Base-by-base conservation (phyloP, 257 asterid genomes). In the Fraxinus quadrangulata region DNA sequence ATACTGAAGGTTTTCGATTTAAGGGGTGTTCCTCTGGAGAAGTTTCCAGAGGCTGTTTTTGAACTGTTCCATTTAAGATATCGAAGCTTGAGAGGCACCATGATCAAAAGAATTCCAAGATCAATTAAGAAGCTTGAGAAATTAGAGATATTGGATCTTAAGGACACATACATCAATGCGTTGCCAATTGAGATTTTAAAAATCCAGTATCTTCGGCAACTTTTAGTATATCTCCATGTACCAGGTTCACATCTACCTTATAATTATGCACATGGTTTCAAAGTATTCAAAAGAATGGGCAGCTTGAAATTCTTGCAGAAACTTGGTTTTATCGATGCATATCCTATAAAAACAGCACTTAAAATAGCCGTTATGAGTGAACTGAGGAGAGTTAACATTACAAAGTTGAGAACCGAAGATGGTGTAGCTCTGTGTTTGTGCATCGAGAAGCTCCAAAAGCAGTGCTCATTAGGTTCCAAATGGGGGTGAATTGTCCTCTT, bases 111-210 rank as follows among this genome's bases (percentile, higher is more conserved):
- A 7, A 31, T 81, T 37, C 75, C 81, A 0, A 70, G 63, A 45
- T 74, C 74, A 23, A 74, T 82, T 0, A 21, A 28, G 54, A 82
- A 61, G 28, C 83, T 82, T 16, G 36, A 40, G 47, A 75, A 74
- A 21, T 72, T 78, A 7, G 80, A 82, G 72, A 45, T 75, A 13
- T 75, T 78, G n/a, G 80, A 78, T 66, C 80, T 82, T 34, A 74
- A 69, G 72, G 70, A 69, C 42, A 74, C 85, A 0, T 4, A 33
- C 33, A 42, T 82, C 40, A 68, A 70, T 5, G 80, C 74, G 51
- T 74, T 82, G 66, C 85, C 80, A 6, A 34, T n/a, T 17, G 78
- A 82, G 65, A 78, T 82, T 39, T 68, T 45, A 34, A 42, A 78
- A 21, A 83, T 82, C 59, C 24, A 45, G 33, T 21, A 78, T 24